A percentile compares a stretch with the other conserved stretches of the same genome.
Conservation (phyloP, 164 flowering plant genomes). For the Piper longum region DNA sequence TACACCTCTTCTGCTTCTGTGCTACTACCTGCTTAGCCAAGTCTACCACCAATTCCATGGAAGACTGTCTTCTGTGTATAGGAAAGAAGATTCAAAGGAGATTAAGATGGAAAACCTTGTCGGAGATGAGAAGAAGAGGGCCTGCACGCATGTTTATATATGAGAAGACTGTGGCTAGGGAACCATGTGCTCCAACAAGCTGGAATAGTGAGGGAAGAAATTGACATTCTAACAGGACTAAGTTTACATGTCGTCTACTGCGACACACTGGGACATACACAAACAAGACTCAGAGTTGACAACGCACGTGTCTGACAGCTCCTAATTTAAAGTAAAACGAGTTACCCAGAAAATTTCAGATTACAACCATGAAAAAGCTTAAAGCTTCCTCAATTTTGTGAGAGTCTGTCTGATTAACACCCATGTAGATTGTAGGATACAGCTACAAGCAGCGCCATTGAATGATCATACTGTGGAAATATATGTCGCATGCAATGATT, state of each 20-base stretch:
- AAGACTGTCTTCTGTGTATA: not conserved
- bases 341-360: not conserved
- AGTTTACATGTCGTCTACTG: constrained; percentile 12
- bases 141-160: not conserved
- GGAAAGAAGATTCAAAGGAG: not conserved
- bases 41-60: not conserved
- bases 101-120: not conserved
- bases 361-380: too few relatives aligned
- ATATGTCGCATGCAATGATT: not conserved
- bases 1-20: not conserved
- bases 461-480: too few relatives aligned
- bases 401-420: too few relatives aligned
- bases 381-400: too few relatives aligned
- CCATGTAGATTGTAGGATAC: too few relatives aligned
- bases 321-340: constrained; percentile 1
- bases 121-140: not conserved
- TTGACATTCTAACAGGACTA: constrained; percentile 3
- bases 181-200: constrained; percentile 32
- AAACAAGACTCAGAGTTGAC: constrained; percentile 5
- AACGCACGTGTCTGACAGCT: constrained; percentile 44
- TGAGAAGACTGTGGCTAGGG: not conserved
- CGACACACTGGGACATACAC: not conserved
- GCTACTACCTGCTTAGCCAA: not conserved
- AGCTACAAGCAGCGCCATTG: too few relatives aligned
- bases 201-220: not conserved